These are phyloP conservation scores for Lasiodiplodia hormozganensis DNA, from an alignment of 2,329 filamentous ascomycete genomes.

Conservation along the genomic window DNA sequence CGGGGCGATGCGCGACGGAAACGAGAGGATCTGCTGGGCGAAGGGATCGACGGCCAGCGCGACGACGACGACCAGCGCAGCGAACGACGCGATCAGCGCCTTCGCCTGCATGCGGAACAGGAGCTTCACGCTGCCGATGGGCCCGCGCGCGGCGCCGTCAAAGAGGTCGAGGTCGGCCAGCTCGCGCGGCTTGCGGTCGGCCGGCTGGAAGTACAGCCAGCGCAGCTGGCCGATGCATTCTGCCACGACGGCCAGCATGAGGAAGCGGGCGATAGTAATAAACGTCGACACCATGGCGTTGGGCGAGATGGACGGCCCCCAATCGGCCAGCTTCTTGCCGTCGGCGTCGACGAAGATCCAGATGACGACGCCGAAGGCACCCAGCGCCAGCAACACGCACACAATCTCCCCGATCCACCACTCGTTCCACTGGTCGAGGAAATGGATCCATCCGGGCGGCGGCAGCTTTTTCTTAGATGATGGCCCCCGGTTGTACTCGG, in stretches of 20 bases:
- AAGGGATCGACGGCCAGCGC: conserved; percentile 31
- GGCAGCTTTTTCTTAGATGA: not conserved
- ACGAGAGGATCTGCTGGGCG: conserved; percentile 31
- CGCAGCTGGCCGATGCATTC: conserved; percentile 47
- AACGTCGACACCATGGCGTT: conserved; percentile 47
- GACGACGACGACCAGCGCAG: conserved; percentile 28
- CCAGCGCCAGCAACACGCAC: conserved; percentile 2
- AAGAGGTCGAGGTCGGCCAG: conserved; percentile 39
- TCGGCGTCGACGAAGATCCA: conserved; percentile 5
- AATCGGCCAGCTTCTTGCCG: conserved; percentile 9
- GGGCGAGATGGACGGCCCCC: not conserved
- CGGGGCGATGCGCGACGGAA: conserved; percentile 21
- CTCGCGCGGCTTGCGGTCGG: conserved; percentile 20
- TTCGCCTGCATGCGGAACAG: not conserved
- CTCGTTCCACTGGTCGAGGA: conserved; percentile 9
- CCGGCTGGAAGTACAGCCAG: conserved; percentile 41
- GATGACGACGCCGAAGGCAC: conserved; percentile 7
- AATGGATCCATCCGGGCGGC: not conserved
- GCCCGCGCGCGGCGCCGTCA: conserved; percentile 39
- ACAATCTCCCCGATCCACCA: conserved; percentile 11
- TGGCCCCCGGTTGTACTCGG: conserved; percentile 5
- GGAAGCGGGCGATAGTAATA: conserved; percentile 40
- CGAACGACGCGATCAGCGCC: conserved; percentile 26
- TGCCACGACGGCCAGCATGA: conserved; percentile 41
- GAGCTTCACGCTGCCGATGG: not conserved